Conservation (phyloP, 805 yeast species). For the Ogataea populi-albae region DNA sequence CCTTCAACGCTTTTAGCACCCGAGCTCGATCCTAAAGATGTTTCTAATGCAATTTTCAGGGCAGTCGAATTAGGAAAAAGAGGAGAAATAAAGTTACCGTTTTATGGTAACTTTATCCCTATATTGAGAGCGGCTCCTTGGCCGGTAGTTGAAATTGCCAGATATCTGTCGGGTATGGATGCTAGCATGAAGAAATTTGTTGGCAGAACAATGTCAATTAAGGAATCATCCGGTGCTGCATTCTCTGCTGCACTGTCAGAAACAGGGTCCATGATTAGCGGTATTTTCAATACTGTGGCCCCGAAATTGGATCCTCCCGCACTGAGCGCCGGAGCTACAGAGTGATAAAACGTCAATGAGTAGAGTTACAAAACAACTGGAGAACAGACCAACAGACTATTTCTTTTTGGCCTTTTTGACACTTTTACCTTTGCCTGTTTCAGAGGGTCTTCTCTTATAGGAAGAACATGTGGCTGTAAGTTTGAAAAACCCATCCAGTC, state of each 20-base stretch:
- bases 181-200: slow-evolving; percentile 35
- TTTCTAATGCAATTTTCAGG: slow-evolving; percentile 56
- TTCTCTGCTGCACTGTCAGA: slow-evolving; percentile 18
- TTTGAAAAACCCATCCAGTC: slow-evolving; percentile 88
- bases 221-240: slow-evolving; percentile 17
- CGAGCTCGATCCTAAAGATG: slow-evolving; percentile 62
- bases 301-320: slow-evolving; percentile 8
- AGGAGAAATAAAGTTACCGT: slow-evolving; percentile 71
- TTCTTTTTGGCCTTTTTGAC: slow-evolving; percentile 18
- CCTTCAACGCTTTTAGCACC: slow-evolving; percentile 82
- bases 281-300: slow-evolving; percentile 11
- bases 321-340: slow-evolving; percentile 1
- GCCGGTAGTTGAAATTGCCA: slow-evolving; percentile 55
- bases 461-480: slow-evolving; percentile 45
- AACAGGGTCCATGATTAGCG: slow-evolving; percentile 22
- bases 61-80: slow-evolving; percentile 59
- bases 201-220: slow-evolving; percentile 20
- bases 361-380: neutral
- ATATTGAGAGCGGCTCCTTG: slow-evolving; percentile 68
- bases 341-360: neutral
- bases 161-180: slow-evolving; percentile 71
- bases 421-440: slow-evolving; percentile 28
- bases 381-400: neutral
- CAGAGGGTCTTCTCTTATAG: slow-evolving; percentile 39
- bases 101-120: slow-evolving; percentile 75